phyloP scores from a whole-genome alignment of 2,329 filamentous ascomycete genomes.

The Pezizomycotina sp. region DNA sequence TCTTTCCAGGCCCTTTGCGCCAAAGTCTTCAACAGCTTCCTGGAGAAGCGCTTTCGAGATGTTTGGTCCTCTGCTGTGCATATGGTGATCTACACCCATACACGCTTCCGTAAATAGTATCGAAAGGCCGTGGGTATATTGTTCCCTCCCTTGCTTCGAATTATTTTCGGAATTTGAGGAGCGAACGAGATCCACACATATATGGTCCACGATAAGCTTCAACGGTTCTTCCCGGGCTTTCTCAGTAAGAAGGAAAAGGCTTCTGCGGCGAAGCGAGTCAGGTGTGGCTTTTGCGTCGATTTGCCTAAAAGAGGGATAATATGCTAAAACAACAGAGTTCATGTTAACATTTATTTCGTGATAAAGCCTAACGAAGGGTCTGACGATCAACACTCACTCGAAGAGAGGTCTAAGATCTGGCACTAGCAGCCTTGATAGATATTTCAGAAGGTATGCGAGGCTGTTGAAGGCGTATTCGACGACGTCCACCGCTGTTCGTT shows the following conservation, averaged over 20 bases:
- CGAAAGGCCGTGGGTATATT: slow-evolving; percentile 82
- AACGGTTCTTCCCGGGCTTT: slow-evolving; percentile 65
- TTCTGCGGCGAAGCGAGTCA: slow-evolving; percentile 83
- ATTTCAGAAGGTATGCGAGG: slow-evolving; percentile 92
- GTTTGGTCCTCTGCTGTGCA: slow-evolving; percentile 41
- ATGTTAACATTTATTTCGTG: too few species aligned
- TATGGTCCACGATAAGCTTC: slow-evolving; percentile 57
- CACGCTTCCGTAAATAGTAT: slow-evolving; percentile 74
- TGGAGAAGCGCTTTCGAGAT: slow-evolving; percentile 38
- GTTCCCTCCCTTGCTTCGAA: slow-evolving; percentile 28
- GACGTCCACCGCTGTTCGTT: slow-evolving; percentile 64
- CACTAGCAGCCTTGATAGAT: slow-evolving; percentile 71
- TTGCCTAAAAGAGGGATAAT: slow-evolving; percentile 74
- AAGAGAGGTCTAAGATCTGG: slow-evolving; percentile 74
- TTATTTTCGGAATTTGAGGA: slow-evolving; percentile 25
- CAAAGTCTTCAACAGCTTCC: slow-evolving; percentile 26
- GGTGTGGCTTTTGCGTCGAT: slow-evolving; percentile 64
- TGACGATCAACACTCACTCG: too few species aligned
- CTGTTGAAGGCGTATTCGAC: slow-evolving; percentile 96
- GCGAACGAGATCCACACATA: slow-evolving; percentile 54
- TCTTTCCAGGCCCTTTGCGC: slow-evolving; percentile 25
- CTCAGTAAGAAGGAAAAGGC: slow-evolving; percentile 84
- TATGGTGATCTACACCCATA: slow-evolving; percentile 41
- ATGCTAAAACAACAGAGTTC: slow-evolving; percentile 30
- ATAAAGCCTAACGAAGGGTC: too few species aligned